These are phyloP conservation scores for Solanum peruvianum DNA, from an alignment of 257 asterid species.

Conservation along the genomic window DNA sequence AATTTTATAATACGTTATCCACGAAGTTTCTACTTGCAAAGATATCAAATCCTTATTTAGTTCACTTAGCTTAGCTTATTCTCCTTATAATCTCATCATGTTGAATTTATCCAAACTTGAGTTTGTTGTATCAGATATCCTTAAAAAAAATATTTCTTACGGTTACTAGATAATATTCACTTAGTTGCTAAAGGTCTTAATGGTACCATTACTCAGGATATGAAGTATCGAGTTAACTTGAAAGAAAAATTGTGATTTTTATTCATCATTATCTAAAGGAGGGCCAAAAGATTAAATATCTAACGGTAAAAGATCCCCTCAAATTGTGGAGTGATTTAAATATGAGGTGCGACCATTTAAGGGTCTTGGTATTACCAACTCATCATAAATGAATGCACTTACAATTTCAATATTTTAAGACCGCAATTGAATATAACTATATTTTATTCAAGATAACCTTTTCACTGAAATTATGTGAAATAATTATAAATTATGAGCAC, in stretches of 20 bases:
- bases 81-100: background rate
- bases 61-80: background rate
- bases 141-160: too few relatives aligned
- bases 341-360: background rate
- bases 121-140: background rate
- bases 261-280: background rate
- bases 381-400: background rate
- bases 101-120: background rate
- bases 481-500: background rate
- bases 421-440: too few relatives aligned
- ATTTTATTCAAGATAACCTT: background rate
- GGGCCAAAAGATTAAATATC: background rate
- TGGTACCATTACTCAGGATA: background rate
- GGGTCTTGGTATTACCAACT: background rate
- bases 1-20: background rate
- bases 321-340: background rate
- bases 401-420: too few relatives aligned
- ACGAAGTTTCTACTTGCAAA: background rate
- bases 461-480: background rate
- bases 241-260: too few relatives aligned
- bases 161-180: background rate
- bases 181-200: background rate
- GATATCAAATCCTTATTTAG: background rate
- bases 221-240: background rate
- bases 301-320: background rate